phyloP scores from a whole-genome alignment of 352 stramenopile genomes.

The Globisporangium heterothallicum region DNA sequence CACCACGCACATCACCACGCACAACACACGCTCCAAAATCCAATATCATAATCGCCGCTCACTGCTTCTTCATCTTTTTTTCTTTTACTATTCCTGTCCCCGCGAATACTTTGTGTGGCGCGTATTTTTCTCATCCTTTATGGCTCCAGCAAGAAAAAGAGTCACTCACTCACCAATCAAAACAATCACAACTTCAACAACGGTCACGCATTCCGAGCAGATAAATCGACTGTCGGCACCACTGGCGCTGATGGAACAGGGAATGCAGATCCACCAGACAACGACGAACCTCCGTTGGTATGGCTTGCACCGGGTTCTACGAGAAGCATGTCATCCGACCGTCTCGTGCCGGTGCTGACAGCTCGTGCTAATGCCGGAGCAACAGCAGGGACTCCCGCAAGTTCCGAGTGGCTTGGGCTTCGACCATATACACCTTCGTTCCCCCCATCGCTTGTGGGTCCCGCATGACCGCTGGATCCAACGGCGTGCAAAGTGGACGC shows the following conservation, averaged over 20 bases:
- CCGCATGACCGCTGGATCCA: slow-evolving; percentile 1
- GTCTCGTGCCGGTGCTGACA: neutral
- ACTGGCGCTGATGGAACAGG: neutral
- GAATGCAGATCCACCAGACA: neutral
- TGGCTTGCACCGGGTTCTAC: neutral
- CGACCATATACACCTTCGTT: neutral
- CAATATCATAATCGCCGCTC: neutral
- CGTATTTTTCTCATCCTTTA: slow-evolving; percentile 6
- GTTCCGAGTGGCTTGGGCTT: neutral
- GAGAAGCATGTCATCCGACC: neutral
- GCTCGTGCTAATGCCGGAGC: neutral
- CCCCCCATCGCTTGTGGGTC: neutral
- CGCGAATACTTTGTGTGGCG: neutral
- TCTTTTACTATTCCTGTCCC: neutral
- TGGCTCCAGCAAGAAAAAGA: slow-evolving; percentile 17
- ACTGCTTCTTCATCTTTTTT: neutral
- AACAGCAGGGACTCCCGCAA: neutral
- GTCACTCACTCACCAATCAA: slow-evolving; percentile 17
- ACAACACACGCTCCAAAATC: neutral
- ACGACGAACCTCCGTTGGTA: neutral
- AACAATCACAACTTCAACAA: slow-evolving; percentile 12
- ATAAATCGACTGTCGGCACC: neutral
- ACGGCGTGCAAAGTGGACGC: too few relatives aligned
- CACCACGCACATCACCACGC: neutral
- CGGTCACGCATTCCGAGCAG: slow-evolving; percentile 11